These are phyloP conservation scores for Gracilariopsis chorda DNA, from an alignment of 23 red algal species.

Conservation along the genomic window DNA sequence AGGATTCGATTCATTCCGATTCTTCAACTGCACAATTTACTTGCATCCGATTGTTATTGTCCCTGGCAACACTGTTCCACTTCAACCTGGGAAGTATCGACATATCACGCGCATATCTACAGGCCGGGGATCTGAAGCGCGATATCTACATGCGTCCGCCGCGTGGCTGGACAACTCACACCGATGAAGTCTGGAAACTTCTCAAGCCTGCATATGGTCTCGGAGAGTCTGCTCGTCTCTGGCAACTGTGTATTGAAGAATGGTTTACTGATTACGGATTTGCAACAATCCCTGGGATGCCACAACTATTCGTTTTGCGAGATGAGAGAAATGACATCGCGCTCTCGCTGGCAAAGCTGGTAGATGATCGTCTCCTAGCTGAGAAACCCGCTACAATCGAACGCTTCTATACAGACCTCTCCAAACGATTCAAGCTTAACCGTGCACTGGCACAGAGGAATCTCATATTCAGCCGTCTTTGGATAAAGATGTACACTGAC, in stretches of 20 bases:
- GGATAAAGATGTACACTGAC: neutral
- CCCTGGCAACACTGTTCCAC: neutral
- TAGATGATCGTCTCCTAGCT: constrained; percentile 19
- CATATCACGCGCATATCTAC: neutral
- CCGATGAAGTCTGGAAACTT: constrained; percentile 25
- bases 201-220: constrained; percentile 23
- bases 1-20: constrained; percentile 12
- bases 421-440: neutral
- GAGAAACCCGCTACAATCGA: neutral
- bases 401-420: neutral
- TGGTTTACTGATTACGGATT: constrained; percentile 3
- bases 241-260: constrained; percentile 19
- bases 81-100: neutral
- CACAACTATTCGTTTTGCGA: constrained; percentile 16
- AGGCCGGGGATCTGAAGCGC: neutral
- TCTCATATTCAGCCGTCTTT: constrained; percentile 22
- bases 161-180: neutral
- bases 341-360: constrained; percentile 29
- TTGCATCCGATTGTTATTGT: constrained; percentile 2
- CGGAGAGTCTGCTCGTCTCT: constrained; percentile 25
- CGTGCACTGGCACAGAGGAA: neutral
- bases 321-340: neutral
- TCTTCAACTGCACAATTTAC: constrained; percentile 30
- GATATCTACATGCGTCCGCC: constrained; percentile 23
- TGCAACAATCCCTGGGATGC: neutral